Conservation (phyloP, 1,284 basidiomycete species). For the Termitomyces sp. region DNA sequence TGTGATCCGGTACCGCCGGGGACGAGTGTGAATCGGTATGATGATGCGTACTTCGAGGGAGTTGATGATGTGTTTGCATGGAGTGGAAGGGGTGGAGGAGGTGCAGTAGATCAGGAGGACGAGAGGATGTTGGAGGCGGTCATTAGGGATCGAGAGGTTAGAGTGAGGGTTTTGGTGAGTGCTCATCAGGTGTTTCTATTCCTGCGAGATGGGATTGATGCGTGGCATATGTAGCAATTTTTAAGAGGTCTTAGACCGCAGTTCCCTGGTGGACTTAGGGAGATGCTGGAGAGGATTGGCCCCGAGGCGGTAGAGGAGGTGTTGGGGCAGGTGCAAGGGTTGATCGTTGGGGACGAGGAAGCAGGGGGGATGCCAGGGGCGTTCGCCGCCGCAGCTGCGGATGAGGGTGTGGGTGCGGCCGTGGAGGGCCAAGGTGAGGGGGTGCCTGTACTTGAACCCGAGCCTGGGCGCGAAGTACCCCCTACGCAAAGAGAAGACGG, state of each 20-base stretch:
- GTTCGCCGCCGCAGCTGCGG: conserved; percentile 21
- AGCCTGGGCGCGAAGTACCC: neutral
- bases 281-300: conserved; percentile 55
- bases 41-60: conserved; percentile 66
- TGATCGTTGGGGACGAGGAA: conserved; percentile 25
- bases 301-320: conserved; percentile 55
- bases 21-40: conserved; percentile 54
- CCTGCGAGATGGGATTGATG: neutral
- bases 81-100: conserved; percentile 26
- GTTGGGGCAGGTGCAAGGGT: conserved; percentile 35
- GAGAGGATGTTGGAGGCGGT: conserved; percentile 48
- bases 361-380: conserved; percentile 33
- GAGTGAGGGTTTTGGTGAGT: conserved; percentile 49
- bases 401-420: conserved; percentile 19
- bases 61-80: conserved; percentile 45
- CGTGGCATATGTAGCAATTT: conserved; percentile 34
- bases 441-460: neutral
- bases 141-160: conserved; percentile 51
- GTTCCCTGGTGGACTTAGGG: conserved; percentile 60
- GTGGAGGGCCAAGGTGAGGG: conserved; percentile 16
- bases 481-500: conserved; percentile 3
- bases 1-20: conserved; percentile 81
- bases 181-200: conserved; percentile 6
- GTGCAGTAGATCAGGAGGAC: conserved; percentile 35
- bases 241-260: conserved; percentile 45